phyloP scores from a whole-genome alignment of 179 eudicot genomes.

The Camellia oleifera region DNA sequence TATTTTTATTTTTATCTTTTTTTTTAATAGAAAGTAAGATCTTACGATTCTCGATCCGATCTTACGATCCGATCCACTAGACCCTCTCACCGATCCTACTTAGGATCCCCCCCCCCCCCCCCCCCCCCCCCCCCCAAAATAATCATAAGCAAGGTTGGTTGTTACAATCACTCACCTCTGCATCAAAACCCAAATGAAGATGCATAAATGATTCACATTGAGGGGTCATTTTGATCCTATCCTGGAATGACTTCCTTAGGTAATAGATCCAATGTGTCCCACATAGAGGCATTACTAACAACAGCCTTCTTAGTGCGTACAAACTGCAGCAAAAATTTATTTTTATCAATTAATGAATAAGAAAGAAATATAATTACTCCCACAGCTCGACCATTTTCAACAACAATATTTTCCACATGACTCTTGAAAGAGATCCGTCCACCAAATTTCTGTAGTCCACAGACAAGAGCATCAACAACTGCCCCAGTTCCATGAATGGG shows the following conservation, averaged over 20 bases:
- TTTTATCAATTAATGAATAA: not conserved
- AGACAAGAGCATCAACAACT: conserved; percentile 80
- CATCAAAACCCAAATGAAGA: conserved; percentile 93
- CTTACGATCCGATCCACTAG: too few species aligned
- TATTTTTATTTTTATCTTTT: too few species aligned
- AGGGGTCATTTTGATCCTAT: conserved; percentile 58
- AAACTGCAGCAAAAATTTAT: conserved; percentile 46
- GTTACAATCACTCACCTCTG: conserved; percentile 50
- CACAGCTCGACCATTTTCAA: conserved; percentile 91
- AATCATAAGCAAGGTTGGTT: not conserved
- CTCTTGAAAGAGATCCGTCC: conserved; percentile 79
- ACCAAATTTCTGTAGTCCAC: conserved; percentile 81
- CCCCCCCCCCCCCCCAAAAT: too few species aligned
- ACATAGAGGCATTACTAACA: conserved; percentile 97
- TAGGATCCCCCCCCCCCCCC: too few species aligned
- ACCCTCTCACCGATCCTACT: too few species aligned
- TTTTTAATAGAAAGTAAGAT: too few species aligned
- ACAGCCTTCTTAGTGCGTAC: conserved; percentile 91
- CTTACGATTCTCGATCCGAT: too few species aligned
- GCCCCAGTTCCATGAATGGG: conserved; percentile 94
- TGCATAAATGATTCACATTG: conserved; percentile 99
- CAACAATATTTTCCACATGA: conserved; percentile 75
- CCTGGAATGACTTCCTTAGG: conserved; percentile 59
- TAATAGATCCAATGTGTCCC: conserved; percentile 82
- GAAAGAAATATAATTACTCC: conserved; percentile 39